Evolutionary conservation across 2,329 filamentous ascomycete species (phyloP), one percentile per base, ranked within the genome.

Genomic region (Pseudogymnoascus sp.): DNA sequence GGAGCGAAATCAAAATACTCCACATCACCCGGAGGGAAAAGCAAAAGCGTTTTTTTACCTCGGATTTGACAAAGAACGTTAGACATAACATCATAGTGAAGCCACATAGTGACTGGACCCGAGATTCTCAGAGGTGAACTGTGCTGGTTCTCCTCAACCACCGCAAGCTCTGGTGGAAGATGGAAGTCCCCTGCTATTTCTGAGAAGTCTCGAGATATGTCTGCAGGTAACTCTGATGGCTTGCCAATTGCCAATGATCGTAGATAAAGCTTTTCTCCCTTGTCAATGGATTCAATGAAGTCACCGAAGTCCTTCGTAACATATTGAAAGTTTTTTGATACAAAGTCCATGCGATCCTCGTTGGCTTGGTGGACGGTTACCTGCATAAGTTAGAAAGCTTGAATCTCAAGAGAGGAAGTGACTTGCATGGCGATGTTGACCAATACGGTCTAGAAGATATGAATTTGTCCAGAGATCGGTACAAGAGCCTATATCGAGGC

Each of bases 11-110:
- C 81, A 0, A 96, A 79, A 36, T 84, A 76, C 19, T 79, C 79
- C 16, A 94, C 85, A 69, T 96, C 91, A 2, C 80, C 78, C 0
- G 92, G 92, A 1, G 90, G 91, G 72, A 91, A 96, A 1, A 96
- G 79, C 4, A 91, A 75, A 63, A 95, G 79, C 28, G 83, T 82
- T 71, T 94, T 95, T 0, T 82, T 80, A 4, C 92, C 91, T 38
- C 78, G 76, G 60, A 96, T 81, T 71, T 96, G 92, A 69, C 87
- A 91, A 64, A 94, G 87, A 3, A 96, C 80, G 69, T 96, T 96
- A 59, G 91, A 90, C 82, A 95, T 92, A 14, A 94, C 90, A 75
- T 95, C 90, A 76, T 94, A 95, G 74, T 95, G 91, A 33, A 96
- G 79, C 92, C 92, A 96, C 84, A 96, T 90, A 41, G 86, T 88